phyloP scores from a whole-genome alignment of 2,329 filamentous ascomycete genomes.

The Ophiostoma triangulosporum region DNA sequence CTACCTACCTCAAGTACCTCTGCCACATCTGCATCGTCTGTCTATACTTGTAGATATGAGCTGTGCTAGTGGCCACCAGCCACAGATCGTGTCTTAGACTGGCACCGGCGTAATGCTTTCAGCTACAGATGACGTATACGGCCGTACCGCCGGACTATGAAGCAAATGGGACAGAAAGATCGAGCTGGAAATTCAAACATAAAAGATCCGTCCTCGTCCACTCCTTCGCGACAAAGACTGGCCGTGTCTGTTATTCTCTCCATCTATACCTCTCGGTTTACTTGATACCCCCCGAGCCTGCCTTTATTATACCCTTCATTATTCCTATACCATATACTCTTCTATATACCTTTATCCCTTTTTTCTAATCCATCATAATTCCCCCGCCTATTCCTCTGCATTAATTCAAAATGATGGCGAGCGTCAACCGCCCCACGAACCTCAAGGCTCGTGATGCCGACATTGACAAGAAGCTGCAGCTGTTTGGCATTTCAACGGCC shows the following conservation, averaged over 20 bases:
- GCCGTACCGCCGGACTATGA: background rate
- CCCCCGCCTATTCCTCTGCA: background rate
- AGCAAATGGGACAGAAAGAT: background rate
- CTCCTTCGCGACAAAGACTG: too few relatives aligned
- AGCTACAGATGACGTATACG: background rate
- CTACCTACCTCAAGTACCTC: too few relatives aligned
- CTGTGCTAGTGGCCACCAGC: background rate
- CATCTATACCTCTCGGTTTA: background rate
- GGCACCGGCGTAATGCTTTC: background rate
- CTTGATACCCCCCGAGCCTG: slow-evolving; percentile 1
- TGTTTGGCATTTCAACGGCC: slow-evolving; percentile 80
- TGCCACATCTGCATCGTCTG: too few relatives aligned
- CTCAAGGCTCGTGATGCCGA: slow-evolving; percentile 66
- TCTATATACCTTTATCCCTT: background rate
- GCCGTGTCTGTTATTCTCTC: background rate
- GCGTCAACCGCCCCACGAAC: slow-evolving; percentile 62
- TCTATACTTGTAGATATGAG: background rate
- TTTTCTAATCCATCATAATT: background rate
- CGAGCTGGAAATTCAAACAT: background rate
- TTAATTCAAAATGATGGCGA: background rate
- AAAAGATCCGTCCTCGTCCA: background rate
- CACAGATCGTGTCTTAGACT: background rate
- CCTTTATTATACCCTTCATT: background rate
- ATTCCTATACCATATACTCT: background rate
- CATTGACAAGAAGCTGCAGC: slow-evolving; percentile 85